A percentile compares a stretch with the other conserved stretches of the same genome.
These are phyloP conservation scores for Mantamonas sphyraenae DNA, from an alignment of 78 protist species.

Conservation along the genomic window DNA sequence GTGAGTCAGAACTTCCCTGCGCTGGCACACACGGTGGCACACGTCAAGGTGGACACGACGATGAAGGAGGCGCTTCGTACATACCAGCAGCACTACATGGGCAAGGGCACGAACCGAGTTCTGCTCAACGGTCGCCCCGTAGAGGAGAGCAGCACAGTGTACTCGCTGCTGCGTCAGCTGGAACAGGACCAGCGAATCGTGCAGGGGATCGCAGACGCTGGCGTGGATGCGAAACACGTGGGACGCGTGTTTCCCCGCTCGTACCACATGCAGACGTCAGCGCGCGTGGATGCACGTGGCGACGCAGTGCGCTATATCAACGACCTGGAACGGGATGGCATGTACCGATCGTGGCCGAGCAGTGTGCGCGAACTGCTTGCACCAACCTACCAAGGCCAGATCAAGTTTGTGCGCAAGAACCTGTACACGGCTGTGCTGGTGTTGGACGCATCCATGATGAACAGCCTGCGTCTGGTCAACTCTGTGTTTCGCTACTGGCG, in stretches of 20 bases:
- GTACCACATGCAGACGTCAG: too few relatives aligned
- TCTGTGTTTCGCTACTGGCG: too few relatives aligned
- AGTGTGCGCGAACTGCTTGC: not conserved
- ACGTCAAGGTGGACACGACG: not conserved
- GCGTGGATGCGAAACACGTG: too few relatives aligned
- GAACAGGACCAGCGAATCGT: too few relatives aligned
- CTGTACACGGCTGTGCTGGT: not conserved
- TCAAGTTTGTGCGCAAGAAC: not conserved
- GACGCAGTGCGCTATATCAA: not conserved
- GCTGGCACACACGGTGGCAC: not conserved
- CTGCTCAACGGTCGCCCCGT: not conserved
- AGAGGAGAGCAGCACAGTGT: not conserved
- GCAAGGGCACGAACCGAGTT: not conserved
- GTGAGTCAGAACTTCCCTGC: constrained; percentile 39
- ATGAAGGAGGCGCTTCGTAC: too few relatives aligned
- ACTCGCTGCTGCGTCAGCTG: too few relatives aligned
- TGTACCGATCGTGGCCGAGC: not conserved
- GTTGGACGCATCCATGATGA: too few relatives aligned
- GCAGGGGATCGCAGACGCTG: too few relatives aligned
- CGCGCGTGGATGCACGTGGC: too few relatives aligned
- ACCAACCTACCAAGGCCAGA: constrained; percentile 3
- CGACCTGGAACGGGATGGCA: not conserved
- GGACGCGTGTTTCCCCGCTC: too few relatives aligned
- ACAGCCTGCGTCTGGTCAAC: too few relatives aligned
- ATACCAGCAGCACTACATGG: not conserved